Evolutionary conservation across 23 red algal genomes (phyloP), one percentile per base, ranked within the genome.

Genomic region (Agarophyton chilense): DNA sequence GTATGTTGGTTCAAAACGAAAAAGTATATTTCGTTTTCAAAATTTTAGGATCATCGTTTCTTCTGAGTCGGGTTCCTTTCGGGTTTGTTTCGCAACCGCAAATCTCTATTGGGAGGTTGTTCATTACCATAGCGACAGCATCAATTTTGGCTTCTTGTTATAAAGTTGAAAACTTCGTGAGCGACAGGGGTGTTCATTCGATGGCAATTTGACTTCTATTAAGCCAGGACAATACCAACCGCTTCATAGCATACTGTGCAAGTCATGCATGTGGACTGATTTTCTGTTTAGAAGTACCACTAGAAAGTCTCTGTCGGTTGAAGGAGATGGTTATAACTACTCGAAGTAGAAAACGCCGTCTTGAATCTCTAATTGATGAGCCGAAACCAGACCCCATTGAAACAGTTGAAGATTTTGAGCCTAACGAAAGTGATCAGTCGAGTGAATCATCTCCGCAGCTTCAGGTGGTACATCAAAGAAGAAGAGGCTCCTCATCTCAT

Each of bases 391-490:
- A 74, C 41, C 41, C 68, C 41, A 47, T 74, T 18, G 68, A 74
- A 26, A 29, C 68, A 74, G 68, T 49, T 74, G 68, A 74, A 49
- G 68, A 49, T 25, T 74, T 74, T 49, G 68, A 74, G 6, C 21
- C 34, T 0, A 47, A 16, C 24, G 39, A 74, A 74, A 74, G 24
- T 18, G 68, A 47, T 38, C 68, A 47, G 10, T 42, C 68, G n/a
- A 74, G 40, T 26, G 68, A 74, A 4, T 74, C 68, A 17, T 74
- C 68, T 26, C 39, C 24, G 10, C 25, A 8, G 1, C 40, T 4
- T 3, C 29, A 45, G 4, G 43, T 22, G 5, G 39, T 6, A 6
- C 40, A 10, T 49, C 41, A 14, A 47, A 26, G 19, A 17, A 39
- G 25, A 35, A 36, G 1, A 33, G 10, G 9, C 43, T 47, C 41